Base-by-base conservation (phyloP, 2,329 filamentous ascomycete species). In the Phyllosticta paracitricarpa region DNA sequence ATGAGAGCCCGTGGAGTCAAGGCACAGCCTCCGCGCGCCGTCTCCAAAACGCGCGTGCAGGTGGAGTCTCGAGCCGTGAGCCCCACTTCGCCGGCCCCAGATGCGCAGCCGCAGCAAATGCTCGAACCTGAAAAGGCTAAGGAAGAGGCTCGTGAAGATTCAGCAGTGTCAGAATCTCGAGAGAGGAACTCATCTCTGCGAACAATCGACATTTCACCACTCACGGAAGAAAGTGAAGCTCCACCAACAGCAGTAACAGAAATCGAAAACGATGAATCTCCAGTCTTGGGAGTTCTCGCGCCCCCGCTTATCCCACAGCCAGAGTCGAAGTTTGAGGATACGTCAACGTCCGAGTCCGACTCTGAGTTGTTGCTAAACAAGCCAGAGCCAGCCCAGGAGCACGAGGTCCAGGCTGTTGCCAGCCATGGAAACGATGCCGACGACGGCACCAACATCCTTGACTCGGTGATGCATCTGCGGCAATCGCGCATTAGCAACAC, bases 261-360 rank as follows among this genome's bases (percentile, higher is more conserved):
- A 54, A 77, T 79, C 56, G 77, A 79, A 61, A 68, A 66, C 14
- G 72, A 76, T 55, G 86, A 88, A 67, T 89, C 87, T 28, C 87
- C 87, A 8, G 84, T 84, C 2, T 74, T 90, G 17, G 86, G 84
- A 5, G 81, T 56, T n/a, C 56, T 62, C 19, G 56, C 51, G 12
- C 51, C 59, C 19, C 17, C 59, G 5, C 40, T 61, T 5, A 30
- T 51, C 7, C 54, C 58, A 26, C 40, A 61, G n/a, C 19, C 9
- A 26, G 53, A 54, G 30, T 33, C 22, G 12, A 55, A 54, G 4
- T 48, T 48, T n/a, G 40, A 48, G 2, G 40, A 48, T 7, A 48
- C 40, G 14, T 48, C 33, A 4, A 48, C 55, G 12, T 33, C 59
- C 12, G 57, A 61, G 30, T 55, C 54, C 25, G 59, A 57, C 6